A percentile compares a stretch with the other conserved stretches of the same genome.
These are phyloP conservation scores for Urostyla sp. DNA, from an alignment of 73 alveolate genomes.

Conservation along the genomic window DNA sequence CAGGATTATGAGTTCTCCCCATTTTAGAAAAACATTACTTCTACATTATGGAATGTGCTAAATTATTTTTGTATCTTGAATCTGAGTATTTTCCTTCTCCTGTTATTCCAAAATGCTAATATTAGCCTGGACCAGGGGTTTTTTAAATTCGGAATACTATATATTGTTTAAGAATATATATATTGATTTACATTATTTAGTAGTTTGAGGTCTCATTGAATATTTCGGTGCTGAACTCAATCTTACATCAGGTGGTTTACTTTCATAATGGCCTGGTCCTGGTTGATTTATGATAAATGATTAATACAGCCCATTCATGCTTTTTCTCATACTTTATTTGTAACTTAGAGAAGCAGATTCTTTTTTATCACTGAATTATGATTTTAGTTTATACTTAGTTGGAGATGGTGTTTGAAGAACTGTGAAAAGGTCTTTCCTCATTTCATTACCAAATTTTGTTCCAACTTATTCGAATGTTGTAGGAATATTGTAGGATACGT, in stretches of 20 bases:
- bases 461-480: constrained; percentile 22
- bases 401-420: constrained; percentile 33
- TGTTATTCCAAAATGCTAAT: constrained; percentile 7
- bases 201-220: background rate
- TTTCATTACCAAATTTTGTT: constrained; percentile 30
- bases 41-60: background rate
- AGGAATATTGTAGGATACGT: constrained; percentile 42
- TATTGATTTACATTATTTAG: constrained; percentile 12
- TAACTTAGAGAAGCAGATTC: background rate
- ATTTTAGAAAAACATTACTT: background rate
- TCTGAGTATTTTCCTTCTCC: constrained; percentile 57
- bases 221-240: background rate
- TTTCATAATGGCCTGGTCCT: constrained; percentile 49
- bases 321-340: background rate
- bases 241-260: background rate
- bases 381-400: background rate
- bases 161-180: background rate
- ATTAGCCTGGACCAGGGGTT: constrained; percentile 67
- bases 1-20: background rate
- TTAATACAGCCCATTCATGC: background rate
- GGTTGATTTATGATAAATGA: background rate
- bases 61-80: constrained; percentile 17
- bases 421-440: constrained; percentile 6
- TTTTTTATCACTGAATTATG: background rate
- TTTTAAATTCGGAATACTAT: constrained; percentile 28